Evolutionary conservation across 176 grass and related monocot species (phyloP).

Genomic region (Eleusine coracana): DNA sequence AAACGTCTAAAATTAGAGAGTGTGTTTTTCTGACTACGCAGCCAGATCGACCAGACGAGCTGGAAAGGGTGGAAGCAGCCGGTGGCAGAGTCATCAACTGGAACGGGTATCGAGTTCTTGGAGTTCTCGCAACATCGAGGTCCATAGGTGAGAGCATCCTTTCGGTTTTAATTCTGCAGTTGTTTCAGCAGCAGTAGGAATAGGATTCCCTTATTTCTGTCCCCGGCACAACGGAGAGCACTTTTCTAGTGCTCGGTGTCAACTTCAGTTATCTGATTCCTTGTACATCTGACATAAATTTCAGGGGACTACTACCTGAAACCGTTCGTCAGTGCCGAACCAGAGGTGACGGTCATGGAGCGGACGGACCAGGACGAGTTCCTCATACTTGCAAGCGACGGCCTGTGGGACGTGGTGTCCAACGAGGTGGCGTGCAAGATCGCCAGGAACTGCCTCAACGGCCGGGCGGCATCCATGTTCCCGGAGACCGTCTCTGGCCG

Average conservation of each 20-base stretch:
- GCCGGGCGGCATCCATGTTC: conserved; percentile 40
- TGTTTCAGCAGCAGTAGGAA: too few relatives aligned
- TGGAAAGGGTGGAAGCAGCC: conserved; percentile 62
- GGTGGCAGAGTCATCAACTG: conserved; percentile 72
- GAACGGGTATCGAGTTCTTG: conserved; percentile 68
- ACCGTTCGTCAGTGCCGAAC: conserved; percentile 63
- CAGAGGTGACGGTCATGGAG: conserved; percentile 60
- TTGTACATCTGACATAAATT: not conserved
- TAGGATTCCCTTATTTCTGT: too few relatives aligned
- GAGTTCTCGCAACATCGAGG: conserved; percentile 71
- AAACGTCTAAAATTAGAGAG: not conserved
- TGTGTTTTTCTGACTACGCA: conserved; percentile 26
- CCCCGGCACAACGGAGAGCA: too few relatives aligned
- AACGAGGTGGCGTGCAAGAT: conserved; percentile 64
- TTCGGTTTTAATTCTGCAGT: too few relatives aligned
- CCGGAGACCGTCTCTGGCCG: conserved; percentile 42
- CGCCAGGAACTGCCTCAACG: conserved; percentile 52
- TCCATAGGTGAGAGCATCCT: conserved; percentile 53
- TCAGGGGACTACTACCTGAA: conserved; percentile 83
- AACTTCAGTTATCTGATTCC: not conserved
- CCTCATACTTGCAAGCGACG: conserved; percentile 71
- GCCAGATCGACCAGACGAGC: conserved; percentile 74
- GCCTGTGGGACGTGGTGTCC: conserved; percentile 79
- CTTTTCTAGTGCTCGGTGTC: too few relatives aligned
- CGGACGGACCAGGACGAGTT: conserved; percentile 68